Evolutionary conservation across 1,284 basidiomycete genomes (phyloP), one percentile per base, ranked within the genome.

Genomic region (Irpex rosettiformis): DNA sequence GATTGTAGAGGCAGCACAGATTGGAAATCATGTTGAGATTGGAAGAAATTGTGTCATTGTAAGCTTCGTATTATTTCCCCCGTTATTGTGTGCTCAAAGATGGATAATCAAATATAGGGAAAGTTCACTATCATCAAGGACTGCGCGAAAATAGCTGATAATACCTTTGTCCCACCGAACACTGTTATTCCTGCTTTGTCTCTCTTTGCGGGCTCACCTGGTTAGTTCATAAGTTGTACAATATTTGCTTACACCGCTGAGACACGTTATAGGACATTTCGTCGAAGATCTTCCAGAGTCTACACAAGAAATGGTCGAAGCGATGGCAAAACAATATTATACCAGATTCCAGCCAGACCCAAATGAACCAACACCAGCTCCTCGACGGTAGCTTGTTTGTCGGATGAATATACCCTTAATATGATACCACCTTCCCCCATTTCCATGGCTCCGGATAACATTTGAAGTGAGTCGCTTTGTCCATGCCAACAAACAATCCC

Each of bases 91-190:
- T 13, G 5, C 13, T 33, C 30, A 13, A 6, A 33, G 6, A 33
- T 33, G 33, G 43, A 4, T 28, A 13, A 30, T 10, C 42, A 53
- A 33, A 3, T 52, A 13, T 66, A 97, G 96, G 96, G 97, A 27
- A 95, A 97, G 70, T 98, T 98, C 66, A 88, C 89, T 0, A 94
- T 98, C 63, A 95, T 99, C 74, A 98, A 98, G 71, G 96, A 99
- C 70, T 94, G 94, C 66, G 93, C 92, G 3, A 88, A 86, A 61
- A 89, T 93, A 61, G 89, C 85, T 60, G 94, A 96, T 71, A 89
- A 91, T 62, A 91, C 94, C 0, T 86, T 99, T 18, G 77, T 99
- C 3, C 91, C 96, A 2, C 91, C 96, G 11, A 94, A 94, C 60
- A 95, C 95, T 0, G 93, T 98, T 53, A 86, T 99, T 10, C 94